These are phyloP conservation scores for Pterocarpus santalinus DNA, from an alignment of 306 rosid genomes.

Conservation along the genomic window DNA sequence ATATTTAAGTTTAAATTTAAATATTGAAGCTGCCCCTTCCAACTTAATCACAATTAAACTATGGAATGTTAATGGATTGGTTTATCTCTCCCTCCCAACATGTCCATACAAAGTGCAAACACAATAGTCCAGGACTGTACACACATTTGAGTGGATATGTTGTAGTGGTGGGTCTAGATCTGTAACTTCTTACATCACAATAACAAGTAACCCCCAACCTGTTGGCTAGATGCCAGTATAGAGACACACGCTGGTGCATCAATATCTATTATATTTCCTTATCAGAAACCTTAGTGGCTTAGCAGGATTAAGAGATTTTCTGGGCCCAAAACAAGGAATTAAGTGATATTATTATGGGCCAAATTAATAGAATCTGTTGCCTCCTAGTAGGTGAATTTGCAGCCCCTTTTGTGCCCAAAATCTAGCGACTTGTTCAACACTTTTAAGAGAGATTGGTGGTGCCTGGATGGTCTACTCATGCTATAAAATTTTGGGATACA, in stretches of 20 bases:
- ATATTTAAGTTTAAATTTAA: too few species aligned
- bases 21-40: too few species aligned
- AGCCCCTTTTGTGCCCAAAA: constrained; percentile 45
- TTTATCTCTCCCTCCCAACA: constrained; percentile 21
- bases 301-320: constrained; percentile 53
- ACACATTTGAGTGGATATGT: constrained; percentile 45
- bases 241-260: constrained; percentile 61
- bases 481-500: constrained; percentile 43
- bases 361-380: constrained; percentile 49
- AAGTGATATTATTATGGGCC: constrained; percentile 55
- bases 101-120: not conserved
- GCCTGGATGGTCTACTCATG: constrained; percentile 57
- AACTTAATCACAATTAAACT: too few species aligned
- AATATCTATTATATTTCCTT: constrained; percentile 34
- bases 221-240: constrained; percentile 49
- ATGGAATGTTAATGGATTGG: constrained; percentile 28
- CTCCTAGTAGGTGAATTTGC: constrained; percentile 38
- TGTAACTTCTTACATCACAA: constrained; percentile 40
- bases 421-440: constrained; percentile 37
- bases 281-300: constrained; percentile 21
- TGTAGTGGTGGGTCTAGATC: constrained; percentile 59
- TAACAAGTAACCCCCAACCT: constrained; percentile 62
- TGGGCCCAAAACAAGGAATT: constrained; percentile 62
- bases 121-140: constrained; percentile 23
- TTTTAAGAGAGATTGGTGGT: constrained; percentile 31